These are phyloP conservation scores for Lotus japonicus DNA, from an alignment of 306 rosid genomes.

Conservation along the genomic window DNA sequence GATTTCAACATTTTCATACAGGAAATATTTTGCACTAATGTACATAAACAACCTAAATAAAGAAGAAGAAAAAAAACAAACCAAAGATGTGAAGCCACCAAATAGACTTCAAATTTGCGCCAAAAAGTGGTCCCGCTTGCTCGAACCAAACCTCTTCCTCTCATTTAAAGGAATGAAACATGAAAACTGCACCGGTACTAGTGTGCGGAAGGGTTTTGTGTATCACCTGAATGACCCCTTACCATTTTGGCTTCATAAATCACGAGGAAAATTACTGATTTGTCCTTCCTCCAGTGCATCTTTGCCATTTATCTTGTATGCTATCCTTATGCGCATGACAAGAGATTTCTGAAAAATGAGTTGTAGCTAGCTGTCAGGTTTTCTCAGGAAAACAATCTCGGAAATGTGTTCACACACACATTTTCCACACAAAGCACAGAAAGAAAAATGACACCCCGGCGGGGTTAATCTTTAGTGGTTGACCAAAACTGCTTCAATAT, in stretches of 20 bases:
- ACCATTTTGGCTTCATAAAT: slow-evolving; percentile 45
- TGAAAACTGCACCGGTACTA: slow-evolving; percentile 29
- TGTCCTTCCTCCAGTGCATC: slow-evolving; percentile 94
- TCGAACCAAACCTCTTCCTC: slow-evolving; percentile 31
- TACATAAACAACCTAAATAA: slow-evolving; percentile 46
- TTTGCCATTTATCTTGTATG: slow-evolving; percentile 82
- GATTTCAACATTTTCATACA: slow-evolving; percentile 49
- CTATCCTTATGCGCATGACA: slow-evolving; percentile 89
- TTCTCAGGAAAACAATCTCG: no score
- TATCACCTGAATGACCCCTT: slow-evolving; percentile 29
- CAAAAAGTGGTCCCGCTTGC: slow-evolving; percentile 37
- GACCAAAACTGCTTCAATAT: no score
- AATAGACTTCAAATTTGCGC: slow-evolving; percentile 33
- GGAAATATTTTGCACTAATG: slow-evolving; percentile 50
- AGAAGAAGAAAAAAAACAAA: neutral
- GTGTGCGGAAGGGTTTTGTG: slow-evolving; percentile 17
- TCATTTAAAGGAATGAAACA: slow-evolving; percentile 26
- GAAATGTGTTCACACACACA: no score
- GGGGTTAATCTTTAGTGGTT: no score
- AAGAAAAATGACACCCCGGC: no score
- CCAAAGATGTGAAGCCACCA: slow-evolving; percentile 34
- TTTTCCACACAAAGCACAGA: no score
- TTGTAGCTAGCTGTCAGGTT: no score
- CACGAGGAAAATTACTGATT: slow-evolving; percentile 74
- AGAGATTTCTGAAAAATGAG: slow-evolving; percentile 71